phyloP scores from a whole-genome alignment of 2,329 filamentous ascomycete species.

The Fusarium secorum region DNA sequence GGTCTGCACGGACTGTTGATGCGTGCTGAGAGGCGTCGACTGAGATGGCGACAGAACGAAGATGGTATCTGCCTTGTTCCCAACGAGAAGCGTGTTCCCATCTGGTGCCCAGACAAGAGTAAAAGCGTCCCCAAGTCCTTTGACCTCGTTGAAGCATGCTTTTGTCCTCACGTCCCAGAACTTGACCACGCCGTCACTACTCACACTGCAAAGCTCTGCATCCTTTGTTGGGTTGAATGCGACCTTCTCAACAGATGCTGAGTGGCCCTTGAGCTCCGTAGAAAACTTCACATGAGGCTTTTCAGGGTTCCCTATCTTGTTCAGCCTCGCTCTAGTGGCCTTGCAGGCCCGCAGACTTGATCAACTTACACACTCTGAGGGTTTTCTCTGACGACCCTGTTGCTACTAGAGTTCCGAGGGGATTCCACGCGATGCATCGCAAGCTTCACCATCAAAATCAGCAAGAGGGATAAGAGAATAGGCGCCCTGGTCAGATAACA shows the following conservation, averaged over 20 bases:
- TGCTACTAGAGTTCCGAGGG: conserved; percentile 81
- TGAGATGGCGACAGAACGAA: conserved; percentile 69
- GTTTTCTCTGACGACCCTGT: conserved; percentile 77
- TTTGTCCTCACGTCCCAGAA: conserved; percentile 84
- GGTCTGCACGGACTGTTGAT: conserved; percentile 70
- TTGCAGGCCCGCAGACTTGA: neutral
- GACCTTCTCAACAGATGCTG: conserved; percentile 74
- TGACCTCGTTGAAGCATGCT: conserved; percentile 73
- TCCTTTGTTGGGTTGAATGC: conserved; percentile 81
- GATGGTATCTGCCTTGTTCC: conserved; percentile 73
- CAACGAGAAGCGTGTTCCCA: conserved; percentile 73
- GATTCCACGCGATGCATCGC: conserved; percentile 88
- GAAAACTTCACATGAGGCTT: conserved; percentile 76
- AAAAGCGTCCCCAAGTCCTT: conserved; percentile 71
- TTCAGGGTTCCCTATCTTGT: conserved; percentile 73
- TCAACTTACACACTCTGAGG: conserved; percentile 73
- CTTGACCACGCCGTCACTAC: conserved; percentile 75
- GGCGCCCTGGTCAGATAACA: conserved; percentile 8
- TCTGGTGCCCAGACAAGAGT: conserved; percentile 78
- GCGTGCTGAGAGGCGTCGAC: conserved; percentile 62
- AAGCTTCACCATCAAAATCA: conserved; percentile 58
- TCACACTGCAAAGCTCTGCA: conserved; percentile 77
- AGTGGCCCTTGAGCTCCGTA: conserved; percentile 76
- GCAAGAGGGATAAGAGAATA: neutral
- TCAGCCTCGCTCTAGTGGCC: neutral